Percentiles rank a stretch among this genome's conserved stretches.
Conservation (phyloP, 1,139 yeast species). For the Sugiyamaella grinbergsii region DNA sequence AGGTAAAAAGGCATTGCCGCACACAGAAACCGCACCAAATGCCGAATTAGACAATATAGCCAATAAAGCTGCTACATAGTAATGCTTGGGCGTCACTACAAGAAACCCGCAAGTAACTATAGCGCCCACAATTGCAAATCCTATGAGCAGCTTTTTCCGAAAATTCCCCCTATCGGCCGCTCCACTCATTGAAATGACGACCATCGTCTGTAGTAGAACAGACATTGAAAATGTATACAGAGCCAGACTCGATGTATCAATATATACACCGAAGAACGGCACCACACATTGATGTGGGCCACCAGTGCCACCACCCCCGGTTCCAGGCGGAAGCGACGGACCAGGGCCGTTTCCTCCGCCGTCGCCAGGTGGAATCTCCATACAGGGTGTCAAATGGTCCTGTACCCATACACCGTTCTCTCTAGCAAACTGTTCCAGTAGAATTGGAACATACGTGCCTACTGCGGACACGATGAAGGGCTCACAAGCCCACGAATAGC, state of each 20-base stretch:
- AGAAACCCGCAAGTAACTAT: constrained; percentile 52
- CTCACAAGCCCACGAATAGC: constrained; percentile 69
- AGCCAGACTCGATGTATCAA: constrained; percentile 70
- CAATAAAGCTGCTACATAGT: constrained; percentile 56
- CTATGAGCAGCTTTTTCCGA: constrained; percentile 54
- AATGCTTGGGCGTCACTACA: constrained; percentile 48
- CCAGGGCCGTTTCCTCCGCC: constrained; percentile 31
- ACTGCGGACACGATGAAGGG: constrained; percentile 74
- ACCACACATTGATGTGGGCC: constrained; percentile 46
- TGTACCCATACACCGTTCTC: constrained; percentile 60
- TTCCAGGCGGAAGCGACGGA: constrained; percentile 21
- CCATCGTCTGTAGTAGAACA: constrained; percentile 62
- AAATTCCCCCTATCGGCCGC: constrained; percentile 59
- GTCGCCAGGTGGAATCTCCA: constrained; percentile 35
- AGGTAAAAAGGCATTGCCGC: constrained; percentile 73
- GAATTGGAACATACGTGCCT: constrained; percentile 67
- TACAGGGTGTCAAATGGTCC: constrained; percentile 54
- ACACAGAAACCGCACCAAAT: constrained; percentile 71
- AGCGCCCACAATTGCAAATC: constrained; percentile 60
- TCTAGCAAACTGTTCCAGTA: constrained; percentile 66
- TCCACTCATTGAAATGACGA: constrained; percentile 69
- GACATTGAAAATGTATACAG: constrained; percentile 66
- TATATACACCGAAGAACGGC: constrained; percentile 51
- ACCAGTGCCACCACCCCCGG: constrained; percentile 20
- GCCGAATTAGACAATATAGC: constrained; percentile 65